Percentiles rank a stretch among this genome's conserved stretches.
These are phyloP conservation scores for Arthrinium phaeospermum DNA, from an alignment of 2,329 filamentous ascomycete genomes.

Conservation along the genomic window DNA sequence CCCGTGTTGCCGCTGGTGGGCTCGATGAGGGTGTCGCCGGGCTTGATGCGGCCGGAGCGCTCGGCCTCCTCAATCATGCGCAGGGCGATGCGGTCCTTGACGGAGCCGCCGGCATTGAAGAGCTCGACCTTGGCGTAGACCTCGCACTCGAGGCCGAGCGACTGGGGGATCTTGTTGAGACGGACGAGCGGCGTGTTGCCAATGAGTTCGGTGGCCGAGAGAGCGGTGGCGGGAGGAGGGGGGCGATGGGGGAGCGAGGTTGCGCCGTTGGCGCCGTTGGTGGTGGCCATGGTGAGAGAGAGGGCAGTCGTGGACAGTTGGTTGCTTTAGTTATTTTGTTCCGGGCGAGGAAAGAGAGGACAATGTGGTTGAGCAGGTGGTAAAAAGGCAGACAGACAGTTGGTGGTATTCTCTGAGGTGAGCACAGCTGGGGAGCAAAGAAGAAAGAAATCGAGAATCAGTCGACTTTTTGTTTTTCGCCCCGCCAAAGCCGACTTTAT, in stretches of 20 bases:
- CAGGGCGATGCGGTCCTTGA: conserved; percentile 94
- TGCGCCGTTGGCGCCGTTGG: conserved; percentile 31
- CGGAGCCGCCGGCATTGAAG: conserved; percentile 92
- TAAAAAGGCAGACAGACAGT: neutral
- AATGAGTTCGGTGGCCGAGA: conserved; percentile 84
- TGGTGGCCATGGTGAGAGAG: conserved; percentile 26
- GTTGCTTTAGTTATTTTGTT: neutral
- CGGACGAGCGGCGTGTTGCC: conserved; percentile 95
- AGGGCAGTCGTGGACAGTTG: neutral
- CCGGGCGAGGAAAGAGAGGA: neutral
- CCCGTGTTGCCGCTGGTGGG: conserved; percentile 98
- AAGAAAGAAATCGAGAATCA: neutral
- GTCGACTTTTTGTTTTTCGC: conserved; percentile 15
- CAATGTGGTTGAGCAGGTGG: neutral
- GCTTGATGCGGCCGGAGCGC: conserved; percentile 89
- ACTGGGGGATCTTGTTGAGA: conserved; percentile 90
- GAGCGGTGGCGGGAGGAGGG: conserved; percentile 41
- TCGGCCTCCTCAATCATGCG: conserved; percentile 98
- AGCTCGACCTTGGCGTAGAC: conserved; percentile 92
- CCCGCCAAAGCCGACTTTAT: conserved; percentile 15
- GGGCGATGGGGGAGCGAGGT: conserved; percentile 33
- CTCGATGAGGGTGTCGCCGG: conserved; percentile 96
- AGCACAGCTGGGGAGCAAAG: conserved; percentile 2
- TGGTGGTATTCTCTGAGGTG: neutral
- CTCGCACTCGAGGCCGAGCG: conserved; percentile 84